Conservation (phyloP, 768 basidiomycete genomes). For the Sistotremastrum niveocremeum region DNA sequence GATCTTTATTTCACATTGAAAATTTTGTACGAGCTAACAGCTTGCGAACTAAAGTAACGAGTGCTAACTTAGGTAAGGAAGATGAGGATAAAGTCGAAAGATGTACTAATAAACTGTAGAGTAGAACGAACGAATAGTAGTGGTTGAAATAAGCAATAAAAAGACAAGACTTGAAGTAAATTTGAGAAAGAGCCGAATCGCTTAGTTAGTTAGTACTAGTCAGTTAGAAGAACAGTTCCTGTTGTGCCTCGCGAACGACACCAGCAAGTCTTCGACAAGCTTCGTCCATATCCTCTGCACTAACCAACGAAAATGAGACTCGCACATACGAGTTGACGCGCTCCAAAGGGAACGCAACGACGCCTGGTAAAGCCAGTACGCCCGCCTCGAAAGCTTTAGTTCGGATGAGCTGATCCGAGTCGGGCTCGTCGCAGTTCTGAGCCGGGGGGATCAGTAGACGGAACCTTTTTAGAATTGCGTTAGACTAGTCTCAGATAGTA, state of each 20-base stretch:
- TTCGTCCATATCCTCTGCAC: constrained; percentile 56
- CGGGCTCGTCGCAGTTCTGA: constrained; percentile 28
- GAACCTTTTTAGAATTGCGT: constrained; percentile 35
- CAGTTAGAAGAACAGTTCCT: no score
- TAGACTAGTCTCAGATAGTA: background rate
- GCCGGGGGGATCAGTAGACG: constrained; percentile 30
- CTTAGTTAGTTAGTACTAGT: no score
- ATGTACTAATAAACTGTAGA: no score
- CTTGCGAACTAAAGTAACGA: no score
- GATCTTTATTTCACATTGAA: no score
- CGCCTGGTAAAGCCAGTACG: constrained; percentile 83
- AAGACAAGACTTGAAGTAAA: no score
- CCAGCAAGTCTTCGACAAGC: constrained; percentile 48
- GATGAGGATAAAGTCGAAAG: no score
- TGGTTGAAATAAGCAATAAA: no score
- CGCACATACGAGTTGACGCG: constrained; percentile 62
- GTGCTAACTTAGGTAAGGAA: no score
- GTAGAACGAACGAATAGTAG: no score
- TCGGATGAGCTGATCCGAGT: constrained; percentile 61
- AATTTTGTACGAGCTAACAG: no score
- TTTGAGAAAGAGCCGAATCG: no score
- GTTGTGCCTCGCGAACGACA: constrained; percentile 20
- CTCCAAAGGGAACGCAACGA: constrained; percentile 64
- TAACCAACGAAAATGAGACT: constrained; percentile 64
- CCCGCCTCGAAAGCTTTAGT: constrained; percentile 67